These are phyloP conservation scores for Ophiocordyceps camponoti-saundersi DNA, from an alignment of 2,329 filamentous ascomycete genomes.

Conservation along the genomic window DNA sequence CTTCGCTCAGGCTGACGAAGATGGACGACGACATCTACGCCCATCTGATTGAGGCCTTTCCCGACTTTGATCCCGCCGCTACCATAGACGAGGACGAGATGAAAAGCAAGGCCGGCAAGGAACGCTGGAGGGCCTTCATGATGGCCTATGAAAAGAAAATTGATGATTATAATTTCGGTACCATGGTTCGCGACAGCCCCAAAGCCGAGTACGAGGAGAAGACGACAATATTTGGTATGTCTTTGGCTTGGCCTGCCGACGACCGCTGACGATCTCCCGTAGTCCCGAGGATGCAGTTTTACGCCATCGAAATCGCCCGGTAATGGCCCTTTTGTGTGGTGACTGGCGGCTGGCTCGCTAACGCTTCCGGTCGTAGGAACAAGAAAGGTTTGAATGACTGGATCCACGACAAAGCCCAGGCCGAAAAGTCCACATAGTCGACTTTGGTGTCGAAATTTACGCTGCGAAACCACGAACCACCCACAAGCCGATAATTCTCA, in stretches of 20 bases:
- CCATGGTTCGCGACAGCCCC: constrained; percentile 66
- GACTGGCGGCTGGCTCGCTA: constrained; percentile 1
- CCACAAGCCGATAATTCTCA: neutral
- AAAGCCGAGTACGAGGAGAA: constrained; percentile 76
- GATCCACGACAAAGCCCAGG: constrained; percentile 75
- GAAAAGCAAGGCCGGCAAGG: constrained; percentile 95
- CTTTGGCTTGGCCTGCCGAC: neutral
- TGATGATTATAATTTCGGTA: constrained; percentile 97
- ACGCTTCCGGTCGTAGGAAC: constrained; percentile 45
- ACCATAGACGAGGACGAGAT: constrained; percentile 83
- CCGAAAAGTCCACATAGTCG: constrained; percentile 20
- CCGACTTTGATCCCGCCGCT: constrained; percentile 71
- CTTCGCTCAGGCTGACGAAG: constrained; percentile 78
- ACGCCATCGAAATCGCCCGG: constrained; percentile 36
- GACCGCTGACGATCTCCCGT: neutral
- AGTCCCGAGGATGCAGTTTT: constrained; percentile 40
- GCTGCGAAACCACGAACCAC: neutral
- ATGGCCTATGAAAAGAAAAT: constrained; percentile 85
- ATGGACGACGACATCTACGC: constrained; percentile 89
- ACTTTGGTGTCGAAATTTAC: neutral
- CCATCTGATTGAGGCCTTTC: constrained; percentile 75
- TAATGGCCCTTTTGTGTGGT: constrained; percentile 1
- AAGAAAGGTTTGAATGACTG: constrained; percentile 84
- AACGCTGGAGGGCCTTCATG: constrained; percentile 88
- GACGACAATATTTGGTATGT: constrained; percentile 74